These are phyloP conservation scores for Apiotrichum brassicae DNA, from an alignment of 1,284 basidiomycete species.

Conservation along the genomic window DNA sequence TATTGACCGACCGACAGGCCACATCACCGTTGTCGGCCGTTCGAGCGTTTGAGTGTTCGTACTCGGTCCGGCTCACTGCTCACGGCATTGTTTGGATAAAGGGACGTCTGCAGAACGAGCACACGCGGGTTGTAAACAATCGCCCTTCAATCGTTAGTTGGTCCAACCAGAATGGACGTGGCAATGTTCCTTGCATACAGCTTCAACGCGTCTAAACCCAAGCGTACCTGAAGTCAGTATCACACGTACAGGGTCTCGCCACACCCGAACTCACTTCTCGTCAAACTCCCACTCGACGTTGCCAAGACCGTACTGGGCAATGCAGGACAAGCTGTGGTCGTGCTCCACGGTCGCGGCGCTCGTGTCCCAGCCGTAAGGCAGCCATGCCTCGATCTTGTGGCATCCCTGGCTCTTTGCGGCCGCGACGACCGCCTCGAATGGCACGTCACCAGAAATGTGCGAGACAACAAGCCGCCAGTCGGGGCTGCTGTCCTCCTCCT, in stretches of 20 bases:
- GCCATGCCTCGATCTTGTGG: constrained; percentile 7
- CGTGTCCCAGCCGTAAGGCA: constrained; percentile 4
- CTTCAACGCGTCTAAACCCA: constrained; percentile 5
- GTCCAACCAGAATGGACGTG: no score
- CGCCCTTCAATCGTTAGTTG: no score
- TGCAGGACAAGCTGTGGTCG: constrained; percentile 6
- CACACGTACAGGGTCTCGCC: no score
- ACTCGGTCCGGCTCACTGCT: no score
- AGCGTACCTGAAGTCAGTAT: constrained; percentile 10
- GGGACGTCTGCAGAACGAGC: no score
- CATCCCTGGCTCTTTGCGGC: constrained; percentile 9
- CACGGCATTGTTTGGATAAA: no score
- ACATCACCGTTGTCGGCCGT: no score
- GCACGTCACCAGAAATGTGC: constrained; percentile 3
- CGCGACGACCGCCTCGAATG: constrained; percentile 5
- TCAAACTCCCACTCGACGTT: constrained; percentile 12
- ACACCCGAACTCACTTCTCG: constrained; percentile 7
- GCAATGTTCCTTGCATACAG: neutral
- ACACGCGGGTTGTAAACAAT: no score
- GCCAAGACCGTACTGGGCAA: constrained; percentile 9
- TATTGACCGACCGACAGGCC: no score
- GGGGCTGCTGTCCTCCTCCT: neutral
- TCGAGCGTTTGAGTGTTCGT: no score
- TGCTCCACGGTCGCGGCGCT: neutral
- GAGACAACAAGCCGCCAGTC: constrained; percentile 2